Percentiles rank a stretch among this genome's conserved stretches.
phyloP scores from a whole-genome alignment of 176 grass and related monocot species.

The Avena eriantha region DNA sequence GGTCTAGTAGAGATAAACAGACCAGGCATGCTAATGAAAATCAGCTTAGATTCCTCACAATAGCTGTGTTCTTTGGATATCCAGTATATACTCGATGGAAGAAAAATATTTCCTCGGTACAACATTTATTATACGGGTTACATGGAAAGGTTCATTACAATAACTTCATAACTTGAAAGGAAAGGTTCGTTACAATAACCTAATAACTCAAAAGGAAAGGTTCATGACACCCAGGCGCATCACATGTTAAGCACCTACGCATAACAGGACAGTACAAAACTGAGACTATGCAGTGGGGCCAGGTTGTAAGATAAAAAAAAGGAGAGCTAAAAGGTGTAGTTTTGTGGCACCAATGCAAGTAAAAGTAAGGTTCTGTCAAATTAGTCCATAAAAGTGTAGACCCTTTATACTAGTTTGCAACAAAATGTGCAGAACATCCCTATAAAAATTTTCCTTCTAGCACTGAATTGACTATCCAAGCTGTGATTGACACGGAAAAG shows the following conservation, averaged over 20 bases:
- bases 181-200: too few relatives aligned
- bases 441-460: constrained; percentile 16
- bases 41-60: background rate
- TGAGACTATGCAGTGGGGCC: background rate
- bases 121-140: background rate
- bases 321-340: background rate
- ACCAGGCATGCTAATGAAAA: background rate
- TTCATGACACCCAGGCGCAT: background rate
- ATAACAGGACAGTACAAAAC: background rate
- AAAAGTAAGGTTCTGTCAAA: background rate
- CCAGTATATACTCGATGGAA: background rate
- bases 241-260: background rate
- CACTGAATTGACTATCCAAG: constrained; percentile 6
- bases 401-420: background rate
- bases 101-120: background rate
- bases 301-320: background rate
- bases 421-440: background rate
- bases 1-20: background rate
- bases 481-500: background rate
- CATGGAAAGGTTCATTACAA: background rate
- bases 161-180: too few relatives aligned
- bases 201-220: too few relatives aligned
- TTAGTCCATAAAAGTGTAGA: background rate
- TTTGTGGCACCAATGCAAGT: background rate
- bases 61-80: constrained; percentile 14